These are phyloP conservation scores for Parachaetomium inaequale DNA, from an alignment of 495 filamentous ascomycete species.

Conservation along the genomic window DNA sequence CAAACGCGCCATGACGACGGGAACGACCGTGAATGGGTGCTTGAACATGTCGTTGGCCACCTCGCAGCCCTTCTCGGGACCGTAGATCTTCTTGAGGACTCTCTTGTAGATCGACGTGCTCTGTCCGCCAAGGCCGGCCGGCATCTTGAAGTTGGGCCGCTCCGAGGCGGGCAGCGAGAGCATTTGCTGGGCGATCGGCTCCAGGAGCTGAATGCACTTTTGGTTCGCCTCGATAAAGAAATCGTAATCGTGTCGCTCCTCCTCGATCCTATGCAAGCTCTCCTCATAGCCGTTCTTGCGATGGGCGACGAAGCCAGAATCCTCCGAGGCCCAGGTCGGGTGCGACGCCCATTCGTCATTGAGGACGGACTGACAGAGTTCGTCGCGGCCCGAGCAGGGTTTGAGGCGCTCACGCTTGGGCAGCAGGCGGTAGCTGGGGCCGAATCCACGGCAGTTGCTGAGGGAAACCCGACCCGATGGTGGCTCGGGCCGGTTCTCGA, in stretches of 20 bases:
- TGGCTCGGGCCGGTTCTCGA: slow-evolving; percentile 71
- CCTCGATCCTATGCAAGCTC: slow-evolving; percentile 89
- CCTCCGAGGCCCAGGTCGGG: slow-evolving; percentile 98
- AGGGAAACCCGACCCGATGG: slow-evolving; percentile 75
- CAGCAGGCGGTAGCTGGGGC: slow-evolving; percentile 89
- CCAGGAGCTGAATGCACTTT: slow-evolving; percentile 89
- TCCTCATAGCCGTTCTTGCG: slow-evolving; percentile 94
- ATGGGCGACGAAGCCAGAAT: slow-evolving; percentile 96
- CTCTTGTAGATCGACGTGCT: slow-evolving; percentile 95
- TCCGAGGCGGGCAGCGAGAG: slow-evolving; percentile 68
- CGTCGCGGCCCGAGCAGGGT: slow-evolving; percentile 87
- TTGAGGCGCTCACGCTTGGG: slow-evolving; percentile 85
- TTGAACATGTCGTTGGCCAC: slow-evolving; percentile 80
- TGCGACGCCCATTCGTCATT: slow-evolving; percentile 99
- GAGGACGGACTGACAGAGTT: slow-evolving; percentile 83
- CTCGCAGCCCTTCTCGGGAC: slow-evolving; percentile 71
- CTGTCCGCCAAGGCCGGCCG: slow-evolving; percentile 80
- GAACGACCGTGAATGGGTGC: slow-evolving; percentile 76
- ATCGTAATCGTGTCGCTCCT: slow-evolving; percentile 98
- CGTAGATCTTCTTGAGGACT: slow-evolving; percentile 98
- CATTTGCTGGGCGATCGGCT: slow-evolving; percentile 89
- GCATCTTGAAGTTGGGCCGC: slow-evolving; percentile 67
- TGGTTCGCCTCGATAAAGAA: slow-evolving; percentile 93
- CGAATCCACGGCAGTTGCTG: slow-evolving; percentile 87
- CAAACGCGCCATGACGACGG: slow-evolving; percentile 77